Evolutionary conservation across 805 yeast genomes (phyloP).

Genomic region (Cyberlindnera nakhonratchasimensis): DNA sequence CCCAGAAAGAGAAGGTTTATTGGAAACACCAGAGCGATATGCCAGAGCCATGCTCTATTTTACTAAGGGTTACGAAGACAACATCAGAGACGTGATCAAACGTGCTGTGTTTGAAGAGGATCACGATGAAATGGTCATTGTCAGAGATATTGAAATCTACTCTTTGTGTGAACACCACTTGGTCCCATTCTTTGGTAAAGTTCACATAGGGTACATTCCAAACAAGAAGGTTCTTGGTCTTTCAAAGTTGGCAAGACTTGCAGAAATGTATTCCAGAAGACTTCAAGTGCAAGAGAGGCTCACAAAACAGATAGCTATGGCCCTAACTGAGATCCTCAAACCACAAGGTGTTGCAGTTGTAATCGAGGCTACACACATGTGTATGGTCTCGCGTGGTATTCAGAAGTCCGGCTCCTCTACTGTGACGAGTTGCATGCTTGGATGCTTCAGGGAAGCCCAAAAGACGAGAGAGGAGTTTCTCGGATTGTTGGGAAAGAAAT

Average conservation of each 20-base stretch:
- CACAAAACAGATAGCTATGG: slow-evolving; percentile 97
- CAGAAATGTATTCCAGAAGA: slow-evolving; percentile 95
- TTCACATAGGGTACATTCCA: slow-evolving; percentile 97
- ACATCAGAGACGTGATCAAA: slow-evolving; percentile 81
- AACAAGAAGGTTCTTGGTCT: slow-evolving; percentile 89
- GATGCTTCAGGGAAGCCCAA: slow-evolving; percentile 89
- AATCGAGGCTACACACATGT: slow-evolving; percentile 97
- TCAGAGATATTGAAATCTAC: slow-evolving; percentile 86
- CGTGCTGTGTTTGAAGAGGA: slow-evolving; percentile 97
- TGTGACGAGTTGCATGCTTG: slow-evolving; percentile 94
- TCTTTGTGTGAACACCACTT: slow-evolving; percentile 96
- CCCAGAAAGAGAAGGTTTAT: slow-evolving; percentile 77
- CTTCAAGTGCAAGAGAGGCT: slow-evolving; percentile 97
- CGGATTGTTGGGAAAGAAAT: slow-evolving; percentile 67
- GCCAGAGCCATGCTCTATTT: slow-evolving; percentile 95
- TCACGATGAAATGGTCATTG: slow-evolving; percentile 99
- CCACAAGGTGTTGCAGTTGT: slow-evolving; percentile 99
- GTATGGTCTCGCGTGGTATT: slow-evolving; percentile 98
- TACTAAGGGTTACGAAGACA: slow-evolving; percentile 96
- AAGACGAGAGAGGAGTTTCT: slow-evolving; percentile 96
- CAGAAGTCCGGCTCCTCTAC: slow-evolving; percentile 94
- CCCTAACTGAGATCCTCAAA: slow-evolving; percentile 80
- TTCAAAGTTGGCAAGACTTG: slow-evolving; percentile 88
- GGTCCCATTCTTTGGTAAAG: slow-evolving; percentile 96
- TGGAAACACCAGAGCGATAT: slow-evolving; percentile 93